Conservation (phyloP, 805 yeast genomes). For the Yamadazyma laniorum region DNA sequence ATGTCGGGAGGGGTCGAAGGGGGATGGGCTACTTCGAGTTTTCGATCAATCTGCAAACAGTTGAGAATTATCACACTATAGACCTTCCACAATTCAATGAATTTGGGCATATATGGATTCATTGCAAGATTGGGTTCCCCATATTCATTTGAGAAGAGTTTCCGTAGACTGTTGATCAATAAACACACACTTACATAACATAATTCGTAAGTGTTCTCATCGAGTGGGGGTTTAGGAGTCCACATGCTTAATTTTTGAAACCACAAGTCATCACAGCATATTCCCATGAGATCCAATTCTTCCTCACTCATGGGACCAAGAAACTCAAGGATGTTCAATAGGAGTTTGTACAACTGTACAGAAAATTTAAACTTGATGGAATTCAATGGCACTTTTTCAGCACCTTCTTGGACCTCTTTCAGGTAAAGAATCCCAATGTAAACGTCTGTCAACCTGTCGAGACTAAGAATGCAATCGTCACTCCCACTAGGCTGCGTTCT, state of each 20-base stretch:
- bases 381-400: conserved; percentile 16
- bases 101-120: conserved; percentile 62
- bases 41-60: conserved; percentile 54
- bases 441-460: conserved; percentile 8
- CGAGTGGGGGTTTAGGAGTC: conserved; percentile 19
- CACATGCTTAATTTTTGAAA: conserved; percentile 3
- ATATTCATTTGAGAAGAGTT: conserved; percentile 27
- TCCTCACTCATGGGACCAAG: conserved; percentile 12
- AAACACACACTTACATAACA: conserved; percentile 26
- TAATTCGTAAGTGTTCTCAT: background rate
- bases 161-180: conserved; percentile 29
- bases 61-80: conserved; percentile 57
- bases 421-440: conserved; percentile 3
- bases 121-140: conserved; percentile 40
- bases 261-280: conserved; percentile 8
- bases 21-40: conserved; percentile 22
- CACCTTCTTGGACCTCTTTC: background rate
- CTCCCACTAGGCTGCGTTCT: conserved; percentile 56
- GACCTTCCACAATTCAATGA: conserved; percentile 64
- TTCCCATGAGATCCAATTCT: conserved; percentile 18
- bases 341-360: conserved; percentile 33
- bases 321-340: conserved; percentile 35
- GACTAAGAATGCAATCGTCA: conserved; percentile 1
- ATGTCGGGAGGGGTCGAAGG: conserved; percentile 27
- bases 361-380: conserved; percentile 36